Evolutionary conservation across 106 monocot species (phyloP), one percentile per base, ranked within the genome.

Genomic region (Iris macrosiphon): DNA sequence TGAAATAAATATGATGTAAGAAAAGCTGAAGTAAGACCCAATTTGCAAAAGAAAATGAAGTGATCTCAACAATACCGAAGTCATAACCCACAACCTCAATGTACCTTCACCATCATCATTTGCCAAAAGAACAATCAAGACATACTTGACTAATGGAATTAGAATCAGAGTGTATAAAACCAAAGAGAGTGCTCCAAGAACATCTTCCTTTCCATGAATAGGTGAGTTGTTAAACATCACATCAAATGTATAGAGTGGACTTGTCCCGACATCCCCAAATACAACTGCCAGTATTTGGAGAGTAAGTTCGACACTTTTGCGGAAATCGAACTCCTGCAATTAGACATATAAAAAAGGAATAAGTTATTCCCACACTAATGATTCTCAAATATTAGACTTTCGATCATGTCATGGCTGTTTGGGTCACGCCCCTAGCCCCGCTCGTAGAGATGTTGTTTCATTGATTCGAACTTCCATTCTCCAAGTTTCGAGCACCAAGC

Each of bases 41-140:
- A 2, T 50, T 1, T 26, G 0, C 4, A 38, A 34, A 18, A 14
- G 60, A 42, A 30, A 8, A 39, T 45, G 11, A 6, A 42, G 19
- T 27, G 9, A 33, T 12, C 7, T 9, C 22, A 3, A 65, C 33
- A 16, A 57, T 45, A 37, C 15, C 11, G n/a, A 46, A 48, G 46
- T 14, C 13, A 23, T 2, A 20, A 30, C 32, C 13, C 41, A 40
- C 45, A 62, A 61, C 29, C 56, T 72, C 12, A 40, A 16, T 65
- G 37, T 76, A 87, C 92, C 92, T 92, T 92, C 92, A 46, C 79
- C 82, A 61, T 92, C 77, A 71, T 87, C 92, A 71, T 92, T 87
- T 12, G 61, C 87, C 76, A 67, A 72, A 30, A 92, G 87, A 12
- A 92, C 92, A 27, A 83, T 53, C 15, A 81, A 67, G 33, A 79